Evolutionary conservation across 495 filamentous ascomycete genomes (phyloP).

Genomic region (Hyaloscypha variabilis): DNA sequence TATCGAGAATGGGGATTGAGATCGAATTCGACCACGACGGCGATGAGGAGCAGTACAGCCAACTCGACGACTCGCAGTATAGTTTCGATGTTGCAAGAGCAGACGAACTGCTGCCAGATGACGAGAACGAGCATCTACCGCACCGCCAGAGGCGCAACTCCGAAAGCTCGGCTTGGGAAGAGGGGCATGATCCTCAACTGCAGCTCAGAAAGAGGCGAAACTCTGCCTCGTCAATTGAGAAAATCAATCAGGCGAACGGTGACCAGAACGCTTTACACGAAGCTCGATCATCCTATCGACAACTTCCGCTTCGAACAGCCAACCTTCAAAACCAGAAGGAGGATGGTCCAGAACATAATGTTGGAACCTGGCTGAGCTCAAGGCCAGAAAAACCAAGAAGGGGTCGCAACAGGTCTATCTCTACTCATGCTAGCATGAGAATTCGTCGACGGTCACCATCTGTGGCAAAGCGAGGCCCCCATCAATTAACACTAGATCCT

Average conservation of each 20-base stretch:
- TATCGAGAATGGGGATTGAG: constrained; percentile 68
- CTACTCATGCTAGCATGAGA: constrained; percentile 30
- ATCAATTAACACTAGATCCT: neutral
- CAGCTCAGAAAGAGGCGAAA: constrained; percentile 19
- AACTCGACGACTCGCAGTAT: constrained; percentile 14
- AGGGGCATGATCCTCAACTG: constrained; percentile 7
- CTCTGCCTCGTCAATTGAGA: constrained; percentile 14
- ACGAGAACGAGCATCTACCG: constrained; percentile 3
- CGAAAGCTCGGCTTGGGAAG: constrained; percentile 29
- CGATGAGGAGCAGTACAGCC: constrained; percentile 34
- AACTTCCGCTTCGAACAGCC: neutral
- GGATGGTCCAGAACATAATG: constrained; percentile 4
- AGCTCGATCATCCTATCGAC: neutral
- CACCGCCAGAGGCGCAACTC: constrained; percentile 31
- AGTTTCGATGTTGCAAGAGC: constrained; percentile 1
- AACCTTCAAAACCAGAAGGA: constrained; percentile 1
- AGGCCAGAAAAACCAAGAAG: neutral
- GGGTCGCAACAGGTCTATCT: constrained; percentile 25
- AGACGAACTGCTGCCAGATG: neutral
- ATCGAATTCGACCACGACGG: constrained; percentile 55
- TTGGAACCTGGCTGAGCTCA: constrained; percentile 26
- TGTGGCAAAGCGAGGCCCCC: constrained; percentile 1
- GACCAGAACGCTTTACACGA: constrained; percentile 3
- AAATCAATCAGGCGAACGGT: neutral
- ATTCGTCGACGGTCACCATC: constrained; percentile 24